Conservation (phyloP, 805 yeast species). For the Hyphopichia homilentoma region DNA sequence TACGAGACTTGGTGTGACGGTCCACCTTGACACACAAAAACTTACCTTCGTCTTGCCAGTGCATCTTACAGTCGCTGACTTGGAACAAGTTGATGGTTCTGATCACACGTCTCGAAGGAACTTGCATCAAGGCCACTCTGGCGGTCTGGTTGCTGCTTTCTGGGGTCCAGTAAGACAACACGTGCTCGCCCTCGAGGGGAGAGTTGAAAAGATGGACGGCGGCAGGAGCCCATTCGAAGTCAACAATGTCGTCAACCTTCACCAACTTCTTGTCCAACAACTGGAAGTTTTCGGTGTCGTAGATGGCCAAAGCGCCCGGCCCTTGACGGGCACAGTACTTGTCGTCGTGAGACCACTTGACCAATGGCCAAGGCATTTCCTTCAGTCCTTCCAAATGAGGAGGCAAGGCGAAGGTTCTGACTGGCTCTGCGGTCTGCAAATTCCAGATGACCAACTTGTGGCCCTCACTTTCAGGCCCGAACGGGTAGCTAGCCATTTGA, state of each 20-base stretch:
- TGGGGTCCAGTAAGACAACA: conserved; percentile 95
- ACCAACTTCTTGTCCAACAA: conserved; percentile 82
- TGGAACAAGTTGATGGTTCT: conserved; percentile 94
- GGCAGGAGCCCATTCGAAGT: conserved; percentile 94
- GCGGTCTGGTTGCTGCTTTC: conserved; percentile 91
- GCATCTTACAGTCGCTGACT: conserved; percentile 83
- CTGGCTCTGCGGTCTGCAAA: conserved; percentile 73
- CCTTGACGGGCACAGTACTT: conserved; percentile 93
- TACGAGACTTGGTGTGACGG: conserved; percentile 93
- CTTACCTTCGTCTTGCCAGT: conserved; percentile 90
- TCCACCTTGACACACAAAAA: conserved; percentile 91
- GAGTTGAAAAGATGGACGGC: conserved; percentile 64
- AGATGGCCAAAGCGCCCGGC: conserved; percentile 87
- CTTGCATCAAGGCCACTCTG: conserved; percentile 84
- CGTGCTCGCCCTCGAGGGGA: conserved; percentile 53
- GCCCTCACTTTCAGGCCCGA: conserved; percentile 83
- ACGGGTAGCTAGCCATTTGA: conserved; percentile 69
- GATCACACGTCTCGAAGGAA: conserved; percentile 76
- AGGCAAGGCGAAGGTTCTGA: conserved; percentile 87
- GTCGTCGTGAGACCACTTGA: conserved; percentile 94
- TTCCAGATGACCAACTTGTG: conserved; percentile 95
- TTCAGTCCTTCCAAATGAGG: conserved; percentile 63
- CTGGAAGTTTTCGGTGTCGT: conserved; percentile 75
- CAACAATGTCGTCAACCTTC: conserved; percentile 79
- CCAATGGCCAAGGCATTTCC: conserved; percentile 90